Base-by-base conservation (phyloP, 306 rosid genomes). In the Corylus avellana region DNA sequence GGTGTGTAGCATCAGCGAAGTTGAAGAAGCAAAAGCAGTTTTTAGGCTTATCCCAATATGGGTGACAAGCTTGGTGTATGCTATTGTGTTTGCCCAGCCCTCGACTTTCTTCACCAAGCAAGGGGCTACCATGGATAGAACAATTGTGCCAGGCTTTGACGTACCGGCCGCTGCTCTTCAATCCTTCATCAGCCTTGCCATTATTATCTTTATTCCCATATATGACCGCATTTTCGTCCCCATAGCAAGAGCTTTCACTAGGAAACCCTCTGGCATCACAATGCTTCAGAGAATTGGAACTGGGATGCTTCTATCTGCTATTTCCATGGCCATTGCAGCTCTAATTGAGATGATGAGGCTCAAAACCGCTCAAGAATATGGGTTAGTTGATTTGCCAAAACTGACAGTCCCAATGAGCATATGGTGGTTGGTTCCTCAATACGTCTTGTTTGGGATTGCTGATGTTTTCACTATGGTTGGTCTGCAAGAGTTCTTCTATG, bases 1-100 rank as follows among this genome's bases (percentile, higher is more conserved):
- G 7, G 78, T 64, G 7, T 89, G 92, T 69, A 76, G 73, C n/a
- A 17, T 17, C 0, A 14, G 44, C 1, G 88, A 89, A 59, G 90
- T 86, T 54, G 90, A 82, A 79, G 90, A 89, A 76, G 90, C 90
- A 54, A 86, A 84, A 64, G 81, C 87, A 0, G 53, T 82, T 10
- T 80, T 89, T 50, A 78, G 90, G 75, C 59, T 89, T 37, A 2
- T 78, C 69, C 92, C 90, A 29, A 82, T 89, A 37, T 82, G 90
- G 88, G 79, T 78, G 12, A 47, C 88, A 1, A 47, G 81, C 75
- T 76, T 89, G 53, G 53, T 73, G 16, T 86, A 75, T 76, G 90
- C 77, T 7, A 16, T 89, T 49, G 84, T 75, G 18, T 73, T 50
- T 70, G 79, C 92, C 32, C 92, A 89, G 74, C 1, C 7, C 25